Evolutionary conservation across 495 filamentous ascomycete species (phyloP), one percentile per base, ranked within the genome.

Genomic region (Rhizodiscina lignyota): DNA sequence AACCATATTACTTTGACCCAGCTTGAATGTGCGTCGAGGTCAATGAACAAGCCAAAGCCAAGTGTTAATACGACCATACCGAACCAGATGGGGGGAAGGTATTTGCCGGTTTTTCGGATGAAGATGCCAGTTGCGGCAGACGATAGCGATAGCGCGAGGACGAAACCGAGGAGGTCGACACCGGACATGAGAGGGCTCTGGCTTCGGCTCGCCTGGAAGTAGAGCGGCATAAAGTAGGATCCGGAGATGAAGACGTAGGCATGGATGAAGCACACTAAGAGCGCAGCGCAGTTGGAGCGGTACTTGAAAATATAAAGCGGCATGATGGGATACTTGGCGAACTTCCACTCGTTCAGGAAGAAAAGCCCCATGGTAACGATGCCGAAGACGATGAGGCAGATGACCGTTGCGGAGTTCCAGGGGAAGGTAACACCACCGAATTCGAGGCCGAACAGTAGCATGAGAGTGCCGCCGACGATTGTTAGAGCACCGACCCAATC

Each of bases 1-100:
- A 51, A 71, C 34, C 62, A 54, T 48, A 72, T 55, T 36, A 72
- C 64, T 19, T 61, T 61, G 21, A 61, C 46, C 63, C 65, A 68
- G 26, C 31, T 22, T 4, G 15, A 28, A 10, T 39, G 28, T 5
- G 36, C 4, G 15, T 29, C n/a, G 15, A 53, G 35, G 18, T 35
- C 20, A 22, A 43, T 41, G 11, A 47, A 37, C 2, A 53, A 41
- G 17, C 48, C 42, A 6, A 45, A 30, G 27, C 48, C 50, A 15
- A 53, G 4, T 1, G 50, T 49, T 37, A 48, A 41, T 22, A 49
- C 22, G 4, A 30, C 39, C 18, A 48, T 32, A 8, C 48, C 42
- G 5, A 39, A n/a, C 13, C 37, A 34, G 12, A 51, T 44, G 16
- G 40, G 31, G 18, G 39, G 21, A 11, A 39, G 31, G 32, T 42